Evolutionary conservation across 306 rosid genomes (phyloP), one percentile per base, ranked within the genome.

Genomic region (Pyrus bretschneideri): DNA sequence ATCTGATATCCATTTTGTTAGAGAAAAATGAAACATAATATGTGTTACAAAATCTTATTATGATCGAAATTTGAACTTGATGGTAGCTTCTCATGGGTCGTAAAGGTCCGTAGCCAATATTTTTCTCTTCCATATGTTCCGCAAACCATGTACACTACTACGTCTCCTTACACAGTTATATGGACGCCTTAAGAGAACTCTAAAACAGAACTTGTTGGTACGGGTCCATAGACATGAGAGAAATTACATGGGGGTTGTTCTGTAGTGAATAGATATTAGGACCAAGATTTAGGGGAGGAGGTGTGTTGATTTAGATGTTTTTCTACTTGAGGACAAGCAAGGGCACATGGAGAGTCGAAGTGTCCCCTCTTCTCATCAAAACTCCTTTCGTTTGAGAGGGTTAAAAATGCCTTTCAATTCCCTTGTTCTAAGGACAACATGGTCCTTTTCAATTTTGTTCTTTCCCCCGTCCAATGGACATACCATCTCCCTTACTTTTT

Each of bases 301-400:
- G 68, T 60, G 19, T 62, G 78, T 78, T 86, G 86, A 87, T 86
- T 84, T 82, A 78, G 90, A 88, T 91, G 91, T 81, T 79, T 88
- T 71, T 75, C 89, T 86, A 84, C 86, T 86, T 49, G 62, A 92
- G 76, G 90, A 88, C 83, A 80, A 81, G 91, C 93, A 88, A 46
- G 38, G 86, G 87, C 97, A 92, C 93, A 89, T 92, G 97, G 89
- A 83, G 79, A 68, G 72, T 69, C 74, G 9, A 11, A 55, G 67
- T 13, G 19, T 82, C 80, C 73, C 67, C 80, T 74, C 59, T 80
- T 76, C 73, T 67, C 66, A 10, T 70, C 71, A 72, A 76, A 76
- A 69, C 83, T 78, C 40, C 4, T 30, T 19, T 52, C 30, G 52
- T 11, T 77, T 69, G 59, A 89, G 80, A 83, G 83, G 83, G 73